phyloP scores from a whole-genome alignment of 805 yeast species.

The Sugiyamaella smithiae region DNA sequence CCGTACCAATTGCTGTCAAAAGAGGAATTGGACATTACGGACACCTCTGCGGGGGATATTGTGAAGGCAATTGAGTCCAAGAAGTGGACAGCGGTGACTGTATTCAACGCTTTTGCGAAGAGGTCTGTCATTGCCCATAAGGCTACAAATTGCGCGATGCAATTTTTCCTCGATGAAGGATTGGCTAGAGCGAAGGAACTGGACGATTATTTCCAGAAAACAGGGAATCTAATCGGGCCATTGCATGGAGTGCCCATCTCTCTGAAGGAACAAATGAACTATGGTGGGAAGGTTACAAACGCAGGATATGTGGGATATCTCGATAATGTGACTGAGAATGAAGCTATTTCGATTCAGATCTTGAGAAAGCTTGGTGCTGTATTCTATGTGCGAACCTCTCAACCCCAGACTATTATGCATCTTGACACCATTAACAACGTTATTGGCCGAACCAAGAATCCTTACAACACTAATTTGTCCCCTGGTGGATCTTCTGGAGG shows the following conservation, averaged over 20 bases:
- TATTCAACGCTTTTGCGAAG: constrained; percentile 53
- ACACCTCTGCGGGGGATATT: background rate
- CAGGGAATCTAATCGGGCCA: constrained; percentile 55
- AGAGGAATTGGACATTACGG: constrained; percentile 1
- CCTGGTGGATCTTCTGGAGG: constrained; percentile 59
- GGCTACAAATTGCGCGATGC: constrained; percentile 37
- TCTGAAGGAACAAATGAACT: constrained; percentile 53
- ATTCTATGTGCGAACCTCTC: constrained; percentile 51
- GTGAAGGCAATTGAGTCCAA: constrained; percentile 8
- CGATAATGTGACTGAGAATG: constrained; percentile 13
- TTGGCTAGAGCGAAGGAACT: constrained; percentile 50
- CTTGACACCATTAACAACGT: constrained; percentile 37
- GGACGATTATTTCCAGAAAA: constrained; percentile 47
- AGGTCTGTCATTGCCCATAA: constrained; percentile 60
- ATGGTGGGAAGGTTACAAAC: constrained; percentile 64
- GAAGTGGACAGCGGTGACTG: constrained; percentile 31
- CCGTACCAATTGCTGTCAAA: background rate
- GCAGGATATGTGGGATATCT: constrained; percentile 51
- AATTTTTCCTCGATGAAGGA: constrained; percentile 53
- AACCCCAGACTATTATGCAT: constrained; percentile 49
- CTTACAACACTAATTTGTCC: constrained; percentile 41
- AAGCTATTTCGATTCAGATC: constrained; percentile 28
- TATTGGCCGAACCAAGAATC: constrained; percentile 46
- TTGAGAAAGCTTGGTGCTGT: constrained; percentile 48
- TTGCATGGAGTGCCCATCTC: constrained; percentile 67